These are phyloP conservation scores for Psidium friedrichsthalianum DNA, from an alignment of 345 rosid species.

Conservation along the genomic window DNA sequence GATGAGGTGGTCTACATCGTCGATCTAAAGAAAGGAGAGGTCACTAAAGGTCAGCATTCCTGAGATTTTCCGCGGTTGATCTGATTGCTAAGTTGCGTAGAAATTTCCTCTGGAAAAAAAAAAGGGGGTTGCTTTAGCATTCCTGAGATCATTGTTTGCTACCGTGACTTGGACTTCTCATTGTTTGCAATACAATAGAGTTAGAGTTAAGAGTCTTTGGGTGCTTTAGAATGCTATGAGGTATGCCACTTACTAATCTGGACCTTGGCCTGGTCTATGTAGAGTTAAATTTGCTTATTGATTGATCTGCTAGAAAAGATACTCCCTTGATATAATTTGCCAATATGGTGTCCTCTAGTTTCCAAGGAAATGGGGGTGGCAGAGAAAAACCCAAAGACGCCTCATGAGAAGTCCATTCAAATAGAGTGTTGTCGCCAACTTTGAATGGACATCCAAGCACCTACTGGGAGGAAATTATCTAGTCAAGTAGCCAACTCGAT, in stretches of 20 bases:
- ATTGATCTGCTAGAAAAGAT: background rate
- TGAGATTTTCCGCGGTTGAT: background rate
- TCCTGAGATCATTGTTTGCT: background rate
- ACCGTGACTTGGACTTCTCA: background rate
- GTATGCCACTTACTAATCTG: background rate
- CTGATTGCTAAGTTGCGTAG: background rate
- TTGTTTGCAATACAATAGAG: background rate
- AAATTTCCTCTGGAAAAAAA: background rate
- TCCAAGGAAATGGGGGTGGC: background rate
- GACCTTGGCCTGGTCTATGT: background rate
- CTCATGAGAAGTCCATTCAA: background rate
- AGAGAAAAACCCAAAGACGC: background rate
- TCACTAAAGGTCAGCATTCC: slow-evolving; percentile 56
- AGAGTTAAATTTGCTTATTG: background rate
- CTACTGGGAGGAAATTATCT: background rate
- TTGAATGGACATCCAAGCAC: background rate
- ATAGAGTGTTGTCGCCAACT: background rate
- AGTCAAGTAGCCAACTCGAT: background rate
- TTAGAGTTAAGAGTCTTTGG: no score
- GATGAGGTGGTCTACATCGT: slow-evolving; percentile 67
- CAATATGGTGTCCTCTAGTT: background rate
- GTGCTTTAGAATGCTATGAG: background rate
- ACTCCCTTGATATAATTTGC: background rate
- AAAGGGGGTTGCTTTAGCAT: background rate
- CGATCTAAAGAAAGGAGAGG: slow-evolving; percentile 92